Percentiles rank a stretch among this genome's conserved stretches.
phyloP scores from a whole-genome alignment of 768 basidiomycete genomes.

The Gymnopilus dilepis region DNA sequence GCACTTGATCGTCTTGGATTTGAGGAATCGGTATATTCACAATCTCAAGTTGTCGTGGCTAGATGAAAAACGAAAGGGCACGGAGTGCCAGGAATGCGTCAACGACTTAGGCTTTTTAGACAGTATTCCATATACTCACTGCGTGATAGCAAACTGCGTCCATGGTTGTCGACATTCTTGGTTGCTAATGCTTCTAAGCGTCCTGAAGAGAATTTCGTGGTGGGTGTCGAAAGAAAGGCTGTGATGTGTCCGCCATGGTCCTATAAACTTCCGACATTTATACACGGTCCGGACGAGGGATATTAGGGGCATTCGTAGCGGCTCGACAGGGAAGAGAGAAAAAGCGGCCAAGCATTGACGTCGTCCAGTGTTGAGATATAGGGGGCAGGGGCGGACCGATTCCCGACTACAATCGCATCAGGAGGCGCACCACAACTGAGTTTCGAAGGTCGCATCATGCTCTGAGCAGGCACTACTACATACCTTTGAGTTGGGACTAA shows the following conservation, averaged over 20 bases:
- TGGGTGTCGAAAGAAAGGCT: background rate
- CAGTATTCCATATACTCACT: constrained; percentile 33
- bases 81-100: too few species aligned
- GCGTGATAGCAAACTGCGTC: constrained; percentile 55
- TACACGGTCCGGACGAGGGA: background rate
- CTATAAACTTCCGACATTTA: background rate
- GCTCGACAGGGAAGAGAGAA: background rate
- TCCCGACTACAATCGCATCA: too few species aligned
- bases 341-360: background rate
- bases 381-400: constrained; percentile 1
- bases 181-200: background rate
- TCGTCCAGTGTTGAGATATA: background rate
- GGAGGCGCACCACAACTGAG: too few species aligned
- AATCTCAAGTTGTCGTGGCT: constrained; percentile 59
- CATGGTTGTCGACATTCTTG: constrained; percentile 35
- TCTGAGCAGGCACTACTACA: too few species aligned
- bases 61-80: too few species aligned
- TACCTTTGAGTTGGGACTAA: too few species aligned
- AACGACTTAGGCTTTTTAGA: too few species aligned
- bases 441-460: too few species aligned
- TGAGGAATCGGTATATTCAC: constrained; percentile 56
- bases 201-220: background rate
- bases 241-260: background rate
- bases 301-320: background rate
- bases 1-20: constrained; percentile 58